phyloP scores from a whole-genome alignment of 805 yeast genomes.

The Brettanomyces anomalus region DNA sequence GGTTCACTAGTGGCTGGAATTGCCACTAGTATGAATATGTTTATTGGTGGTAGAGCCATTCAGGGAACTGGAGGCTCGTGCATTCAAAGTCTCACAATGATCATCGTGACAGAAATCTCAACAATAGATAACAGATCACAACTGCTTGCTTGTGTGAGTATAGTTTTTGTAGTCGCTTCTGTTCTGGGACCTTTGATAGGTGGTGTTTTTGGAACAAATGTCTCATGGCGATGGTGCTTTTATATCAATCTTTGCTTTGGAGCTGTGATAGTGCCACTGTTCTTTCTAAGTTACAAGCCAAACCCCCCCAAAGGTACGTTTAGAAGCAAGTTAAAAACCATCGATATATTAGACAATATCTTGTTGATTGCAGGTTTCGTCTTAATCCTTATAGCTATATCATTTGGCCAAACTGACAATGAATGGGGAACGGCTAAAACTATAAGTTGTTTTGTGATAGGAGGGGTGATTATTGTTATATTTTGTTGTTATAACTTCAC shows the following conservation, averaged over 20 bases:
- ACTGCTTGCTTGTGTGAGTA: conserved; percentile 30
- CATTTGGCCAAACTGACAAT: conserved; percentile 45
- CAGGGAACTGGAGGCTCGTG: conserved; percentile 72
- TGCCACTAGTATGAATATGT: conserved; percentile 43
- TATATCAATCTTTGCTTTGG: conserved; percentile 61
- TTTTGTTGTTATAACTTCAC: conserved; percentile 34
- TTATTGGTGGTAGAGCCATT: conserved; percentile 64
- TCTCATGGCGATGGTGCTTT: conserved; percentile 71
- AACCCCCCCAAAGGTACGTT: conserved; percentile 34
- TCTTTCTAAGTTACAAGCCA: conserved; percentile 37
- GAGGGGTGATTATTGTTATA: conserved; percentile 28
- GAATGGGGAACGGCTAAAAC: conserved; percentile 49
- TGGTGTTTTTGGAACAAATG: conserved; percentile 48
- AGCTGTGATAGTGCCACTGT: conserved; percentile 34
- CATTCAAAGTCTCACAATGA: conserved; percentile 45
- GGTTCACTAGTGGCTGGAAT: conserved; percentile 57
- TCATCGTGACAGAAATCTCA: conserved; percentile 48
- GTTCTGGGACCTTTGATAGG: conserved; percentile 59
- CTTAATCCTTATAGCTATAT: conserved; percentile 39
- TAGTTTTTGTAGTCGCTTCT: conserved; percentile 40
- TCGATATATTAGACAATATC: conserved; percentile 44
- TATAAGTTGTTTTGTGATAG: conserved; percentile 38
- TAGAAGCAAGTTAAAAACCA: conserved; percentile 27
- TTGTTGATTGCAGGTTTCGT: conserved; percentile 35
- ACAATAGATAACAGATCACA: conserved; percentile 33